Conservation (phyloP, 768 basidiomycete genomes). For the Chalciporus sphaerocephalus region DNA sequence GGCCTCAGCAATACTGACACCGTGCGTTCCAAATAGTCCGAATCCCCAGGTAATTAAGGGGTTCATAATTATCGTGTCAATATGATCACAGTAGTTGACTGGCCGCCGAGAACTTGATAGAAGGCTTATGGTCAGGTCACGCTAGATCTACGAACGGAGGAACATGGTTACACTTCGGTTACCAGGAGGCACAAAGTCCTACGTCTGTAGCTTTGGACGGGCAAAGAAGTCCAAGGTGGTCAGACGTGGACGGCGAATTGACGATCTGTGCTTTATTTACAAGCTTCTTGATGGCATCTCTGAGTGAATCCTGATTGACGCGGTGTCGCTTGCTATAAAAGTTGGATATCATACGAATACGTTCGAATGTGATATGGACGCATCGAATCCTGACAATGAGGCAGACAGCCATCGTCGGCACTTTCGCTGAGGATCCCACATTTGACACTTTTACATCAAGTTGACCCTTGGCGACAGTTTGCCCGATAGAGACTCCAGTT, state of each 20-base stretch:
- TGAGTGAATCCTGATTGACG: constrained; percentile 4
- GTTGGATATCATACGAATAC: too few relatives aligned
- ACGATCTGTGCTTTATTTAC: constrained; percentile 2
- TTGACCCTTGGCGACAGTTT: background rate
- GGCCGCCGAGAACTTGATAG: too few relatives aligned
- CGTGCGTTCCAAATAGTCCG: background rate
- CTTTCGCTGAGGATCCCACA: background rate
- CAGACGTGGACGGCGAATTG: background rate
- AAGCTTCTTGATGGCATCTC: constrained; percentile 8
- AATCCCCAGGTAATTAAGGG: background rate
- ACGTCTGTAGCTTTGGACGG: background rate
- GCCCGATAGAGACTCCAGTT: constrained; percentile 15
- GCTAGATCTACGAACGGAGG: background rate
- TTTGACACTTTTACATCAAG: background rate
- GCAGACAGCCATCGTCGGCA: background rate
- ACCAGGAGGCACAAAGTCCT: too few relatives aligned
- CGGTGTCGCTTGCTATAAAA: too few relatives aligned
- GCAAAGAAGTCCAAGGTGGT: background rate
- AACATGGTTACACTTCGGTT: background rate
- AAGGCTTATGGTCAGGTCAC: background rate
- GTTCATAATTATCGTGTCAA: background rate
- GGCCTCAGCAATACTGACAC: too few relatives aligned
- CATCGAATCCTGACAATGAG: background rate
- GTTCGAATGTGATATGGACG: too few relatives aligned
- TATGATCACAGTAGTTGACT: background rate